Evolutionary conservation across 805 yeast genomes (phyloP), one percentile per base, ranked within the genome.

Genomic region (Metschnikowia baotianmanensis): DNA sequence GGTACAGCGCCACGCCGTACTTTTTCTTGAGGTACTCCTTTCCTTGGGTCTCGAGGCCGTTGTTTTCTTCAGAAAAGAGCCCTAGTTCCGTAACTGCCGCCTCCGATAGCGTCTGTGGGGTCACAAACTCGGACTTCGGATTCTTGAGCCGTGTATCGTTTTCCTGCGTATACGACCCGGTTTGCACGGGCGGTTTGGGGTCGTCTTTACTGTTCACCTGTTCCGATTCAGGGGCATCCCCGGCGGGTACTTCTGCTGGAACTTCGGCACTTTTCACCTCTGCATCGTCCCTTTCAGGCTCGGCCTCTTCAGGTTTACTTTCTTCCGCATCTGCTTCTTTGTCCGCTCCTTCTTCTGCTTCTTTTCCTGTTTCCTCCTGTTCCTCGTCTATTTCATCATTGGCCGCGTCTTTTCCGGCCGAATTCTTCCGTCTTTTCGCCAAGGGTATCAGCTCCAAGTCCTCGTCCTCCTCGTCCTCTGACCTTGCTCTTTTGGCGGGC

Each of bases 1-100:
- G 99, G 58, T 80, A 93, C n/a, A 90, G 80, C 0, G 93, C 86
- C 12, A 93, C 99, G 3, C 86, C 96, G 54, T 82, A 88, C 58
- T 83, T 84, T 49, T 72, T 73, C 56, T 85, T 84, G 43, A 85
- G 61, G 52, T 76, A 86, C 34, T 86, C 96, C 30, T 77, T 80
- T 6, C 88, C 88, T n/a, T 78, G 78, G 13, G 78, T 73, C 43
- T 78, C 83, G 16, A 78, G 57, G 1, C 84, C 84, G 34, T 78
- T 72, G 22, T 62, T 66, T 38, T 74, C 73, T 36, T 83, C 90
- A 7, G 78, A 71, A 48, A 78, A 86, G 18, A 86, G 62, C 0
- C 86, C 88, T 38, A 86, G 61, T 23, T 75, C 77, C 3, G 77
- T 72, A 11, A 69, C 61, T 0, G 88, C 86, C 2, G 80, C 78